These are phyloP conservation scores for Gymnopus androsaceus DNA, from an alignment of 1,284 basidiomycete genomes.

Conservation along the genomic window DNA sequence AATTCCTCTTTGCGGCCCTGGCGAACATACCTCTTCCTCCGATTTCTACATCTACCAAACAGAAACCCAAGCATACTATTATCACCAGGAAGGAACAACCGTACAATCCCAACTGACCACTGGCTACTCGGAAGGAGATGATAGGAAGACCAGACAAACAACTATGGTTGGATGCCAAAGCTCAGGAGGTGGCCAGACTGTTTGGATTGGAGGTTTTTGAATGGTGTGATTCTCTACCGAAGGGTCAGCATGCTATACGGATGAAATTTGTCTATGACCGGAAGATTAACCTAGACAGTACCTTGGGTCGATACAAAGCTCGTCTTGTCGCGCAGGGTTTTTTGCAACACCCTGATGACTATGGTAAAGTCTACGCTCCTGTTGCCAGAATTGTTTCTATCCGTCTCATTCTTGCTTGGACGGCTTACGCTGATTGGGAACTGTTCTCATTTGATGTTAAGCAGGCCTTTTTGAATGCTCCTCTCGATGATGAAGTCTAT, in stretches of 20 bases:
- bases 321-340: slow-evolving; percentile 38
- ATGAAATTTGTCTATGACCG: slow-evolving; percentile 29
- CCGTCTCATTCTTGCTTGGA: slow-evolving; percentile 31
- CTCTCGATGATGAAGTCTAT: slow-evolving; percentile 33
- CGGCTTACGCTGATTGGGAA: too few species aligned
- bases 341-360: slow-evolving; percentile 31
- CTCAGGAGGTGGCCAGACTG: background rate
- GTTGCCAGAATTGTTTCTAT: slow-evolving; percentile 32
- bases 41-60: too few species aligned
- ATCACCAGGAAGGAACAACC: background rate
- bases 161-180: background rate
- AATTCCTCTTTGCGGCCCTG: background rate
- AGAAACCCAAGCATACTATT: background rate
- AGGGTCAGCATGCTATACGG: background rate
- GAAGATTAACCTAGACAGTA: slow-evolving; percentile 31
- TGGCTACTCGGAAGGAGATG: too few species aligned
- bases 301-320: slow-evolving; percentile 30
- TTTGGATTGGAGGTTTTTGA: background rate
- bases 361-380: slow-evolving; percentile 37
- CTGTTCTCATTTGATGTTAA: slow-evolving; percentile 36
- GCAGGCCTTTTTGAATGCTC: slow-evolving; percentile 36
- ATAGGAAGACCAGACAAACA: background rate
- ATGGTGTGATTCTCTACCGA: background rate
- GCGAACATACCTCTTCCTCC: background rate
- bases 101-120: too few species aligned